A percentile compares a stretch with the other conserved stretches of the same genome.
Evolutionary conservation across 805 yeast species (phyloP).

Genomic region (Cyberlindnera sargentensis): DNA sequence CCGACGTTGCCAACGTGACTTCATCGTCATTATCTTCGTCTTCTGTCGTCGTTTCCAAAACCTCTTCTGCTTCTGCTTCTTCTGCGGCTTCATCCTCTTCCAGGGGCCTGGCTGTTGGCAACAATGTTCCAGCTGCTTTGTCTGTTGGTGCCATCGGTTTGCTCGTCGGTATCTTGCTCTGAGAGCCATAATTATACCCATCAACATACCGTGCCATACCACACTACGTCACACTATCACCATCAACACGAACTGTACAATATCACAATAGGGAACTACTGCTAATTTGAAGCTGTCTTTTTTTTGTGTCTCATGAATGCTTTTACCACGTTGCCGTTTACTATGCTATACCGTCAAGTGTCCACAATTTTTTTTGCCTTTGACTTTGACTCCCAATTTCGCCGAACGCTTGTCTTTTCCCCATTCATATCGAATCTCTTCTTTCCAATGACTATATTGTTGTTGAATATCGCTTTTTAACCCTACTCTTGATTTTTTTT

Average conservation of each 20-base stretch:
- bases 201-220: too few species aligned
- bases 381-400: neutral
- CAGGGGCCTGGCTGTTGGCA: constrained; percentile 25
- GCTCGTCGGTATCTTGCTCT: constrained; percentile 23
- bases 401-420: constrained; percentile 1
- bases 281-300: too few species aligned
- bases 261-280: too few species aligned
- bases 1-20: constrained; percentile 27
- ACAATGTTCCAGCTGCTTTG: constrained; percentile 21
- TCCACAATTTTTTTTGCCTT: neutral
- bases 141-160: constrained; percentile 23
- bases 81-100: constrained; percentile 26
- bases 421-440: neutral
- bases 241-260: neutral
- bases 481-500: neutral
- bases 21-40: constrained; percentile 18
- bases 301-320: too few species aligned
- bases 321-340: neutral
- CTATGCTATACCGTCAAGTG: neutral
- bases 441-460: neutral
- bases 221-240: neutral
- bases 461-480: neutral
- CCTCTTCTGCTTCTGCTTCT: constrained; percentile 6
- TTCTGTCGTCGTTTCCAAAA: constrained; percentile 16
- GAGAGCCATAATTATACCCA: neutral